Percentiles rank a stretch among this genome's conserved stretches.
Evolutionary conservation across 768 basidiomycete species (phyloP).

Genomic region (Scleroderma bovista): DNA sequence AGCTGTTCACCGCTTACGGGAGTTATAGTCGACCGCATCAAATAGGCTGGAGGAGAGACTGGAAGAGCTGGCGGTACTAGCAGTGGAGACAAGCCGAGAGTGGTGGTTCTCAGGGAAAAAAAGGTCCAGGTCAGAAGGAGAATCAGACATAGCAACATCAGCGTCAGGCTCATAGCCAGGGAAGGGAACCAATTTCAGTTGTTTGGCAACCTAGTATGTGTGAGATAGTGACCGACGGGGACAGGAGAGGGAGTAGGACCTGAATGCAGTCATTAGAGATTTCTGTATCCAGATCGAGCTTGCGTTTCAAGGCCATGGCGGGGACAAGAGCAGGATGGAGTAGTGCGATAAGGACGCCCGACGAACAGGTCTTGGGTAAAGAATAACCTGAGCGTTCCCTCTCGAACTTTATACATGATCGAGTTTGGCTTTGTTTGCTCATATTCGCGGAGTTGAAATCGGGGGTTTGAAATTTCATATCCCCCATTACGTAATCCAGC

Average conservation of each 20-base stretch:
- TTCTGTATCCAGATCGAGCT: slow-evolving; percentile 52
- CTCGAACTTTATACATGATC: slow-evolving; percentile 27
- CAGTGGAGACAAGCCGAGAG: slow-evolving; percentile 58
- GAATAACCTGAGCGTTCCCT: slow-evolving; percentile 14
- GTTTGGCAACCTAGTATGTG: slow-evolving; percentile 49
- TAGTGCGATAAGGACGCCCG: background rate
- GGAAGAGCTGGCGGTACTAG: slow-evolving; percentile 39
- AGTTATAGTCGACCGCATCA: slow-evolving; percentile 40
- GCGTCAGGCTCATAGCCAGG: slow-evolving; percentile 57
- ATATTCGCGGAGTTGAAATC: slow-evolving; percentile 17
- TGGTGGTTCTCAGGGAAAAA: slow-evolving; percentile 50
- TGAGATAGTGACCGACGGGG: slow-evolving; percentile 18
- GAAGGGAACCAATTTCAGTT: slow-evolving; percentile 71
- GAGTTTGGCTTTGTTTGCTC: slow-evolving; percentile 23
- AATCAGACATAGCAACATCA: slow-evolving; percentile 67
- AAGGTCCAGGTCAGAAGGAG: slow-evolving; percentile 52
- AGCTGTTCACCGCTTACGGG: slow-evolving; percentile 37
- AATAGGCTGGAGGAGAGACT: slow-evolving; percentile 44
- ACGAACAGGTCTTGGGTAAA: slow-evolving; percentile 20
- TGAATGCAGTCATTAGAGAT: slow-evolving; percentile 46
- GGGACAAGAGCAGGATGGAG: slow-evolving; percentile 7
- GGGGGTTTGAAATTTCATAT: too few relatives aligned
- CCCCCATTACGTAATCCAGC: too few relatives aligned
- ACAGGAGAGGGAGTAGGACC: slow-evolving; percentile 30
- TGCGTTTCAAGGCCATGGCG: slow-evolving; percentile 71